A percentile compares a stretch with the other conserved stretches of the same genome.
These are phyloP conservation scores for Lupinus albus DNA, from an alignment of 306 rosid genomes.

Conservation along the genomic window DNA sequence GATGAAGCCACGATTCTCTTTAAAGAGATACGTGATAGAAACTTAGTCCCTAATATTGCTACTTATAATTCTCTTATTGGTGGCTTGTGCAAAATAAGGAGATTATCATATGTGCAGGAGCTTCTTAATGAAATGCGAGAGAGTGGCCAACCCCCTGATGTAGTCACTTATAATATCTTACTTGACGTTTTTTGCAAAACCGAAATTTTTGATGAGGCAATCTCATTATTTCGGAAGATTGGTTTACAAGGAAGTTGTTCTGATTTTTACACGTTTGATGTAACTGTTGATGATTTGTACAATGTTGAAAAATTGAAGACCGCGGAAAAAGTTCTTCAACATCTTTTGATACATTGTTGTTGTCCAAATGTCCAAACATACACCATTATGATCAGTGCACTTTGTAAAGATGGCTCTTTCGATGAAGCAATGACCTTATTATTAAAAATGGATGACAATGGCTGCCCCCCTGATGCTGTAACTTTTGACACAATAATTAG, in stretches of 20 bases:
- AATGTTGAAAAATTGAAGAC: slow-evolving; percentile 41
- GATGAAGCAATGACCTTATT: slow-evolving; percentile 44
- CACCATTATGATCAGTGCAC: slow-evolving; percentile 45
- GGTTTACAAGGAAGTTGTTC: slow-evolving; percentile 36
- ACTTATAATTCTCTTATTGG: slow-evolving; percentile 45
- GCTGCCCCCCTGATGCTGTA: slow-evolving; percentile 45
- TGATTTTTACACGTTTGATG: slow-evolving; percentile 19
- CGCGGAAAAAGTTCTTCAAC: slow-evolving; percentile 34
- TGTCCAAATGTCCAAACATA: slow-evolving; percentile 45
- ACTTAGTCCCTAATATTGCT: slow-evolving; percentile 40
- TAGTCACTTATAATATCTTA: slow-evolving; percentile 45
- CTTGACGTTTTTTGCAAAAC: slow-evolving; percentile 46
- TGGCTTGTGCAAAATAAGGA: slow-evolving; percentile 45
- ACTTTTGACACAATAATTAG: slow-evolving; percentile 42
- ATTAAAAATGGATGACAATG: slow-evolving; percentile 40
- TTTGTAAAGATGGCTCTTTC: slow-evolving; percentile 42
- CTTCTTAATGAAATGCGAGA: slow-evolving; percentile 43
- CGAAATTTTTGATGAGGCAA: slow-evolving; percentile 38
- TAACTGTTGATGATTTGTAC: slow-evolving; percentile 33
- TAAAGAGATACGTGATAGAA: slow-evolving; percentile 36
- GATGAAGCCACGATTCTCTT: slow-evolving; percentile 48
- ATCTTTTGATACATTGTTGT: slow-evolving; percentile 35
- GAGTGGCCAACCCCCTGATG: slow-evolving; percentile 41
- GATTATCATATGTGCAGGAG: slow-evolving; percentile 36
- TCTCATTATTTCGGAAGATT: slow-evolving; percentile 40